Evolutionary conservation across 345 rosid species (phyloP).

Genomic region (Arabis hirsuta): DNA sequence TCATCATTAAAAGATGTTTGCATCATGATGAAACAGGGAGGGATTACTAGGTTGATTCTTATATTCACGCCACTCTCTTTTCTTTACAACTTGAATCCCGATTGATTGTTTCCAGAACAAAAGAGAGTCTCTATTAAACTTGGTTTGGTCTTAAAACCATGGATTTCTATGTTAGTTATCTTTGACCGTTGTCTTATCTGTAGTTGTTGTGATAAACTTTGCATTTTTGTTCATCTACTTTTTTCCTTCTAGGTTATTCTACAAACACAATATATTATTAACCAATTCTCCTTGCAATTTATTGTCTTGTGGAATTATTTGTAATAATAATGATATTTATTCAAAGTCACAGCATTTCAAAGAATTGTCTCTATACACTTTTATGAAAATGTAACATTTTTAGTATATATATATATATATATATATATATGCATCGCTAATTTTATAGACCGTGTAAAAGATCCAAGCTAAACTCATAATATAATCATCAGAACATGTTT

Average conservation of each 20-base stretch:
- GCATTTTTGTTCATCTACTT: conserved; percentile 26
- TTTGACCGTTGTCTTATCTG: background rate
- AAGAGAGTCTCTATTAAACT: conserved; percentile 6
- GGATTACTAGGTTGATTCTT: conserved; percentile 30
- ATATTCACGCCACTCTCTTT: conserved; percentile 20
- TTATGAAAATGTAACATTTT: too few species aligned
- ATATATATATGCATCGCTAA: too few species aligned
- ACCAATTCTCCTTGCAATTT: too few species aligned
- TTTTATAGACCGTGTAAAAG: background rate
- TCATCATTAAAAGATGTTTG: too few species aligned
- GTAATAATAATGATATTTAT: too few species aligned
- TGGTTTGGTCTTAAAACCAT: too few species aligned
- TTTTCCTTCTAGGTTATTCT: too few species aligned
- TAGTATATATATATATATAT: too few species aligned
- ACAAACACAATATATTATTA: too few species aligned
- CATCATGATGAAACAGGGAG: conserved; percentile 10
- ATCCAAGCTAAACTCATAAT: too few species aligned
- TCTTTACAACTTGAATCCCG: background rate
- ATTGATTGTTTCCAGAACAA: conserved; percentile 28
- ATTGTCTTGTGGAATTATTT: too few species aligned
- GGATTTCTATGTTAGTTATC: conserved; percentile 25
- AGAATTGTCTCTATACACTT: background rate
- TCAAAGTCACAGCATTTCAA: background rate
- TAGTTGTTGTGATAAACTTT: conserved; percentile 24
- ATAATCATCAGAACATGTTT: too few species aligned